Conservation (phyloP, 306 rosid genomes). For the Sphenostylis stenocarpa region DNA sequence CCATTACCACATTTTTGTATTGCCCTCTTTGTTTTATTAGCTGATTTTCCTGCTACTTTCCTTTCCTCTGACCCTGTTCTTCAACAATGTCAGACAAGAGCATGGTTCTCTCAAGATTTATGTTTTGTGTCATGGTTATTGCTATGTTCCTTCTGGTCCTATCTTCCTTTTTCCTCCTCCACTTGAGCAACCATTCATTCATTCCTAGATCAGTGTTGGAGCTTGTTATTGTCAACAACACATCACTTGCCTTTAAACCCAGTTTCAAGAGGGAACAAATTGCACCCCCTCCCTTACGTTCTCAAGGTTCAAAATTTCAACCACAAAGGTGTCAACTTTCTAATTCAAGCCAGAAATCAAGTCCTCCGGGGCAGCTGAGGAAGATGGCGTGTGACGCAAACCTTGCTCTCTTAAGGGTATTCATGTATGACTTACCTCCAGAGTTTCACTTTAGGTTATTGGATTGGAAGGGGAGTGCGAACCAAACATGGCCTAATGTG, state of each 20-base stretch:
- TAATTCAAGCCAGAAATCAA: not conserved
- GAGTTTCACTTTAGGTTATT: slow-evolving; percentile 17
- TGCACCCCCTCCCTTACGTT: not conserved
- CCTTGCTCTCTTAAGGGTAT: not conserved
- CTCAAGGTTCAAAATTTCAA: not conserved
- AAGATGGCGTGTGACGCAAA: not conserved
- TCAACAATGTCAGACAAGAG: not conserved
- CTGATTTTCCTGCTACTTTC: not conserved
- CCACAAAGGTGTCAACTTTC: not conserved
- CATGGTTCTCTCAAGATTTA: not conserved
- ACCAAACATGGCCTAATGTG: not conserved
- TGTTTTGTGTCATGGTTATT: not conserved
- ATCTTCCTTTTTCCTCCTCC: not conserved
- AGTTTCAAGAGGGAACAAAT: not conserved
- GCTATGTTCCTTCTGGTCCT: not conserved
- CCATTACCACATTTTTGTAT: not conserved
- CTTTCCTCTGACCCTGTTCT: not conserved
- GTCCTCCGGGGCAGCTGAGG: not conserved
- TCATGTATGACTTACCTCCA: not conserved
- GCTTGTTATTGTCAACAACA: not conserved
- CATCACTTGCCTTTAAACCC: not conserved
- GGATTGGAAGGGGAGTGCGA: slow-evolving; percentile 5
- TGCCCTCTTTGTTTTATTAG: not conserved
- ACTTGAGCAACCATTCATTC: not conserved
- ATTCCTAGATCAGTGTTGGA: not conserved